Conservation (phyloP, 139 green algal genomes). For the Chlamydomonas eustigma region DNA sequence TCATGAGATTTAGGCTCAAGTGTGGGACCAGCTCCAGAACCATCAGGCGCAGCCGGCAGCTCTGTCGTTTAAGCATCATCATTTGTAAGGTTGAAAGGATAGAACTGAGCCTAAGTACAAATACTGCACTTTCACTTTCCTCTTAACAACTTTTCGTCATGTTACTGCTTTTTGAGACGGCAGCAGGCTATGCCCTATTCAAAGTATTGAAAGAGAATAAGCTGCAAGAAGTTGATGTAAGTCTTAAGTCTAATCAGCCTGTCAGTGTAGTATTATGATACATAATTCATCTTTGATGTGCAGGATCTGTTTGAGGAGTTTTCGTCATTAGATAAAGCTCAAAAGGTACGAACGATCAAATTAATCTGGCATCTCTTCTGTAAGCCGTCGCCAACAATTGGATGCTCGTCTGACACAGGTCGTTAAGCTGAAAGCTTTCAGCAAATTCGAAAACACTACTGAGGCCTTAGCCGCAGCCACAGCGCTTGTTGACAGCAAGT, state of each 20-base stretch:
- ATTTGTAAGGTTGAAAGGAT: not conserved
- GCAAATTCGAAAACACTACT: slow-evolving; percentile 96
- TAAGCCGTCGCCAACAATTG: too few relatives aligned
- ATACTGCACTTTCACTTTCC: too few relatives aligned
- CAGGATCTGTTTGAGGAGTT: slow-evolving; percentile 88
- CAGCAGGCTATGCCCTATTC: slow-evolving; percentile 95
- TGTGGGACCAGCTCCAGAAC: not conserved
- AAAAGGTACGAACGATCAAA: slow-evolving; percentile 67
- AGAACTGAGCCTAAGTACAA: too few relatives aligned
- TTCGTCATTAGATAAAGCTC: slow-evolving; percentile 69
- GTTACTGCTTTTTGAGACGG: slow-evolving; percentile 94
- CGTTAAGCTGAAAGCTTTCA: slow-evolving; percentile 97
- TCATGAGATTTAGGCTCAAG: not conserved
- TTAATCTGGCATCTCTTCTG: too few relatives aligned
- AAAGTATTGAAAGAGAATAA: slow-evolving; percentile 92
- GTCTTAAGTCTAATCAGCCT: slow-evolving; percentile 3
- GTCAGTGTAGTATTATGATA: too few relatives aligned
- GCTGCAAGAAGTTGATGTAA: slow-evolving; percentile 79
- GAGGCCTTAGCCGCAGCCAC: slow-evolving; percentile 92
- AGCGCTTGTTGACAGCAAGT: slow-evolving; percentile 91
- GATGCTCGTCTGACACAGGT: slow-evolving; percentile 55
- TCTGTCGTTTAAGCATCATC: not conserved
- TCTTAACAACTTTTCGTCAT: too few relatives aligned
- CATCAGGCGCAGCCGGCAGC: not conserved
- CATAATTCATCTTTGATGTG: not conserved